phyloP scores from a whole-genome alignment of 345 rosid genomes.

The Atalantia buxifolia region DNA sequence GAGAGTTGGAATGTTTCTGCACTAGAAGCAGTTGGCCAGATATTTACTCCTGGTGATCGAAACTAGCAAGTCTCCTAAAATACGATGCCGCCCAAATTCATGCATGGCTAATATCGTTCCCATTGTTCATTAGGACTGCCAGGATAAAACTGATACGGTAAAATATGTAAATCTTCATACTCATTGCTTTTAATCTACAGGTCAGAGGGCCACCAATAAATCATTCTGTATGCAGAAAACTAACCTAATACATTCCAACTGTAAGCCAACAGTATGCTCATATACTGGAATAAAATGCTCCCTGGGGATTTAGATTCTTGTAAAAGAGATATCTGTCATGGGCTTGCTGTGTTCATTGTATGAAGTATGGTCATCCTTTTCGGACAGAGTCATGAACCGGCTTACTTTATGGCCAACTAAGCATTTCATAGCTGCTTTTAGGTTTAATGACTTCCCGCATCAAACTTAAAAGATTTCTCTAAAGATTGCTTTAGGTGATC shows the following conservation, averaged over 20 bases:
- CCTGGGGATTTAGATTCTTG: background rate
- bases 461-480: background rate
- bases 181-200: background rate
- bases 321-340: background rate
- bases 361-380: background rate
- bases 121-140: background rate
- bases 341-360: background rate
- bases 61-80: slow-evolving; percentile 1
- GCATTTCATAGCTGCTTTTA: background rate
- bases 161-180: background rate
- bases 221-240: background rate
- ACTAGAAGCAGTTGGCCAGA: slow-evolving; percentile 70
- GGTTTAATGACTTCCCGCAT: too few relatives aligned
- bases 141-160: background rate
- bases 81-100: background rate
- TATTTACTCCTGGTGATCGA: slow-evolving; percentile 45
- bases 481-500: background rate
- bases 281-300: background rate
- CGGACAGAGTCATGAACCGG: background rate
- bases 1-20: slow-evolving; percentile 89
- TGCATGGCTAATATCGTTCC: background rate
- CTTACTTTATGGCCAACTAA: background rate
- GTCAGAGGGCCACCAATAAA: background rate
- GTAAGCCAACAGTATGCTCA: background rate
- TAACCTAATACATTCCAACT: background rate